phyloP scores from a whole-genome alignment of 2,329 filamentous ascomycete genomes.

The Talaromyces atroroseus region DNA sequence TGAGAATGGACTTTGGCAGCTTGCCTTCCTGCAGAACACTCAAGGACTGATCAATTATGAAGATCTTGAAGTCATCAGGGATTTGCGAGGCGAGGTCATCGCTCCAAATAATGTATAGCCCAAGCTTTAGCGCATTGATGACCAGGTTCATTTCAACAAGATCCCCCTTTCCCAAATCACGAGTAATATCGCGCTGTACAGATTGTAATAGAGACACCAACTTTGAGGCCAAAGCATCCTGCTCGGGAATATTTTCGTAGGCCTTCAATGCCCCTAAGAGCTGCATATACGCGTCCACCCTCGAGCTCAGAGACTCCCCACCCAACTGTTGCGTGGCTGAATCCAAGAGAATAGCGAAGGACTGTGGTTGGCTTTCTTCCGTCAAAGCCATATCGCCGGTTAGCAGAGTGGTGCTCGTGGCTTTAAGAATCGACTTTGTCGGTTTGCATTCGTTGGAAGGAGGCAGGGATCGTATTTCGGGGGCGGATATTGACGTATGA shows the following conservation, averaged over 20 bases:
- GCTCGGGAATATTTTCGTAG: constrained; percentile 75
- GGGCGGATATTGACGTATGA: constrained; percentile 26
- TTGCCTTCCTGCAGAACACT: constrained; percentile 62
- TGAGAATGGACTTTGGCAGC: constrained; percentile 70
- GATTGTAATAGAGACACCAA: constrained; percentile 74
- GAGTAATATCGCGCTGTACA: constrained; percentile 72
- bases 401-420: constrained; percentile 37
- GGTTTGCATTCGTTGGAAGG: constrained; percentile 50
- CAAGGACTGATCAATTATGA: constrained; percentile 76
- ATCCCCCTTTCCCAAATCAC: constrained; percentile 52
- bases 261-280: constrained; percentile 70
- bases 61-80: constrained; percentile 70
- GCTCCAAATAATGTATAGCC: constrained; percentile 71
- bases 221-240: constrained; percentile 66
- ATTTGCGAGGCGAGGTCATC: constrained; percentile 64
- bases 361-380: constrained; percentile 47
- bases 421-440: constrained; percentile 77
- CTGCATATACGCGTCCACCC: constrained; percentile 80
- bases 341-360: constrained; percentile 74
- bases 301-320: constrained; percentile 63
- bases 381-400: constrained; percentile 36
- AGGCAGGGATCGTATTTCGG: constrained; percentile 36
- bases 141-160: constrained; percentile 63
- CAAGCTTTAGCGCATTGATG: constrained; percentile 70
- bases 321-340: constrained; percentile 77